Percentiles rank a stretch among this genome's conserved stretches.
Conservation (phyloP, 2,329 filamentous ascomycete species). For the Mollisiaceae sp. region DNA sequence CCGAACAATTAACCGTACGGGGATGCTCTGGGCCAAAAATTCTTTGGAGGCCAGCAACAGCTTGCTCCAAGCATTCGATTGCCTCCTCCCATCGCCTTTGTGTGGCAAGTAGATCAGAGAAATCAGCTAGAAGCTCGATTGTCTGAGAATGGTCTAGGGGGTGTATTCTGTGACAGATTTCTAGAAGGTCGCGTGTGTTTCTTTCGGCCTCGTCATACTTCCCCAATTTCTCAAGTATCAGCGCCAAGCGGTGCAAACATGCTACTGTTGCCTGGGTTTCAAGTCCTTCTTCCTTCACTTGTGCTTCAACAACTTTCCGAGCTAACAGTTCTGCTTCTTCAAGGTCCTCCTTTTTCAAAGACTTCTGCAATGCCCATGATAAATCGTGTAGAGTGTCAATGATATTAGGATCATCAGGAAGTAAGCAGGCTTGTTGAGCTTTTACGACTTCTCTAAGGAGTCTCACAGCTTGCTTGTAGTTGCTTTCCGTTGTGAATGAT, state of each 20-base stretch:
- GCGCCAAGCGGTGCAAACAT: slow-evolving; percentile 8
- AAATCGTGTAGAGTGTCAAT: not conserved
- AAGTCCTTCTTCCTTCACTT: not conserved
- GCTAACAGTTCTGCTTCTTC: not conserved
- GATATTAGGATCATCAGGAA: not conserved
- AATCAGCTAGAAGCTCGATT: not conserved
- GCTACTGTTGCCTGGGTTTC: not conserved
- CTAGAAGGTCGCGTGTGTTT: slow-evolving; percentile 5
- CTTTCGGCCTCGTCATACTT: slow-evolving; percentile 17
- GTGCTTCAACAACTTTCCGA: not conserved
- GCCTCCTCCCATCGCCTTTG: slow-evolving; percentile 9
- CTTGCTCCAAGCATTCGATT: slow-evolving; percentile 10
- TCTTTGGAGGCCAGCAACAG: slow-evolving; percentile 13
- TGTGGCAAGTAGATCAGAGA: slow-evolving; percentile 7
- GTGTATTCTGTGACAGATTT: not conserved
- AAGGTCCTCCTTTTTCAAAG: not conserved
- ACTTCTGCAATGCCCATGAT: not conserved
- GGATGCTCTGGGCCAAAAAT: slow-evolving; percentile 18
- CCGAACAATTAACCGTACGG: not conserved
- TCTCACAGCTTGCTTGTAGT: slow-evolving; percentile 3
- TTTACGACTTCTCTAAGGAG: not conserved
- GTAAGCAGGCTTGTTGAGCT: not conserved
- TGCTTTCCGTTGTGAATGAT: not conserved
- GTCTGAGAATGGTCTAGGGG: slow-evolving; percentile 16
- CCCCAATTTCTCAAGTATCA: not conserved